Evolutionary conservation across 345 rosid genomes (phyloP).

Genomic region (Aurinia saxatilis): DNA sequence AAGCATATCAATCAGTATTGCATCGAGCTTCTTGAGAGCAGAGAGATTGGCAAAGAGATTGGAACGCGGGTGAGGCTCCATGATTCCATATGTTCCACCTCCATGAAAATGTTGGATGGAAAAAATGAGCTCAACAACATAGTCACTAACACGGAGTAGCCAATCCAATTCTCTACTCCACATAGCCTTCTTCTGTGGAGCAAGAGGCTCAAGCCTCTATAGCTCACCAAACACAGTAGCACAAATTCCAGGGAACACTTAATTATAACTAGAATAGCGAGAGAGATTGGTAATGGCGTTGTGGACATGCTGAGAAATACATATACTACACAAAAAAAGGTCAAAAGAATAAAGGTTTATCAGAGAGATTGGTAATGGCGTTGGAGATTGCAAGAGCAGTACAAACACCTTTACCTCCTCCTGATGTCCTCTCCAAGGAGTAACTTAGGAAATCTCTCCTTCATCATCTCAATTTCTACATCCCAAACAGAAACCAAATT

Average conservation of each 20-base stretch:
- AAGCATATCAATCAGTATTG: slow-evolving; percentile 72
- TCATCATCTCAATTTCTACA: no score
- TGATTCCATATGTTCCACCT: slow-evolving; percentile 86
- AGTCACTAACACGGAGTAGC: no score
- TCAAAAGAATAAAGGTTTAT: no score
- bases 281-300: slow-evolving; percentile 98
- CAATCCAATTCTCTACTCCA: slow-evolving; percentile 94
- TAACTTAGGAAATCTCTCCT: slow-evolving; percentile 89
- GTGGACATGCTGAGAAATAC: no score
- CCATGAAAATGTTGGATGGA: slow-evolving; percentile 85
- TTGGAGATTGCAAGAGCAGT: slow-evolving; percentile 96
- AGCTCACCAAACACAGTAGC: slow-evolving; percentile 94
- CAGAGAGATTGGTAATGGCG: no score
- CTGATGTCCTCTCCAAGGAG: slow-evolving; percentile 97
- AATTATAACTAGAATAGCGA: slow-evolving; percentile 26
- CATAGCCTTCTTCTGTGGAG: slow-evolving; percentile 85
- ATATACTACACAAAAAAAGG: no score
- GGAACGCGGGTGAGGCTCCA: slow-evolving; percentile 79
- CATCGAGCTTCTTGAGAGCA: slow-evolving; percentile 94
- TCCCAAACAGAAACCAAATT: background rate
- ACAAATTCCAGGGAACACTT: slow-evolving; percentile 19
- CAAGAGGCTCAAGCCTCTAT: no score
- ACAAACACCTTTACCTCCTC: slow-evolving; percentile 97
- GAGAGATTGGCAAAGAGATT: slow-evolving; percentile 83
- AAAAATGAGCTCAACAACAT: slow-evolving; percentile 91